Conservation (phyloP, 2,329 filamentous ascomycete species). For the Blumeria hordei region DNA sequence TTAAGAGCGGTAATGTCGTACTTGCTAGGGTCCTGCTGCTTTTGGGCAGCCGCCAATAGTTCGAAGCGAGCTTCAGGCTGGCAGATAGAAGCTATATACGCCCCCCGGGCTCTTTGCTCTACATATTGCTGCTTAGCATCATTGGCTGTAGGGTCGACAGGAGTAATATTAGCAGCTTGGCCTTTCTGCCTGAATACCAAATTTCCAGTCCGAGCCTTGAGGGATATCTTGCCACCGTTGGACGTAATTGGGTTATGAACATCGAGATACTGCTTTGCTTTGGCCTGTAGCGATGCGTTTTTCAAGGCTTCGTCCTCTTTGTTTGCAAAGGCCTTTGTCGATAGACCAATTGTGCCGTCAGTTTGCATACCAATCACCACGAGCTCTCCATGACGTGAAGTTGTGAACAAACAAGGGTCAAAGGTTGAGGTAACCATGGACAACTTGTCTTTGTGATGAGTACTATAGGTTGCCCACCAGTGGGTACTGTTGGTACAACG, state of each 20-base stretch:
- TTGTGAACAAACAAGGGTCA: constrained; percentile 1
- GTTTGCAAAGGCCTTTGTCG: not conserved
- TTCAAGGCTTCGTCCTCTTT: not conserved
- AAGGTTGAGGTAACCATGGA: not conserved
- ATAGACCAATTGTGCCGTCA: not conserved
- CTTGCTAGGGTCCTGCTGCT: not conserved
- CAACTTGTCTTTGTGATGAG: constrained; percentile 1
- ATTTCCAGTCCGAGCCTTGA: not conserved
- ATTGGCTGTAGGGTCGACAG: not conserved
- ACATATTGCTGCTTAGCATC: not conserved
- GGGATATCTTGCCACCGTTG: not conserved
- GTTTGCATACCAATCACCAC: constrained; percentile 1
- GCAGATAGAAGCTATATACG: not conserved
- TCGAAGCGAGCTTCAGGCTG: not conserved
- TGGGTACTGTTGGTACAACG: too few relatives aligned
- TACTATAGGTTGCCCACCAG: constrained; percentile 1
- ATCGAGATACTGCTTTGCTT: not conserved
- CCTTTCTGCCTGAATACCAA: not conserved
- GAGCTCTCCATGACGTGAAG: not conserved
- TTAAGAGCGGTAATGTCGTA: not conserved
- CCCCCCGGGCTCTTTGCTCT: not conserved
- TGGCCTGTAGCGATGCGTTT: not conserved
- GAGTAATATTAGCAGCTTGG: not conserved
- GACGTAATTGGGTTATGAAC: not conserved
- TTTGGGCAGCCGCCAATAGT: constrained; percentile 2